These are phyloP conservation scores for Dimargaris cristalligena DNA, from an alignment of 192 early-diverging fungal species.

Conservation along the genomic window DNA sequence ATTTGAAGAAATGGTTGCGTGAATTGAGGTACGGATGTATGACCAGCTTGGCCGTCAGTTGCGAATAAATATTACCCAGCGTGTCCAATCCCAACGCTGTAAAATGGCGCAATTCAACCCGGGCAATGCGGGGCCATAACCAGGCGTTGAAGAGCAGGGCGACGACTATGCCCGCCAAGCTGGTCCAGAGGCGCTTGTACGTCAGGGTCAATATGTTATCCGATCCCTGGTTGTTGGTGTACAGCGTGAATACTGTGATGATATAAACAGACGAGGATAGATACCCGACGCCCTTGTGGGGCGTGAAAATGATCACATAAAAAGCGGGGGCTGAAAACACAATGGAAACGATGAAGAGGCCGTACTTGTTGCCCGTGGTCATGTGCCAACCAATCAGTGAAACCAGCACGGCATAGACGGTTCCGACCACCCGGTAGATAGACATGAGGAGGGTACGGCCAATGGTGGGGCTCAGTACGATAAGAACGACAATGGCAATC, in stretches of 20 bases:
- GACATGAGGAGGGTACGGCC: slow-evolving; percentile 1
- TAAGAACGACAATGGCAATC: neutral
- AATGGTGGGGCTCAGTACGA: slow-evolving; percentile 5
- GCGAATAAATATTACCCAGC: neutral
- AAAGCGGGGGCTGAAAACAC: neutral
- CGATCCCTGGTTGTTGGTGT: neutral
- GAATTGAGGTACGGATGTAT: neutral
- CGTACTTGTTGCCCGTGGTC: neutral
- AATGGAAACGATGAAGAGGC: neutral
- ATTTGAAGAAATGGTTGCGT: slow-evolving; percentile 3
- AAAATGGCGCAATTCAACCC: neutral
- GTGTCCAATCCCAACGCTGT: neutral
- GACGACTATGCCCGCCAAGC: neutral
- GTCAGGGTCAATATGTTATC: slow-evolving; percentile 2
- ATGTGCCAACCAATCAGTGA: neutral
- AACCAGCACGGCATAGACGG: neutral
- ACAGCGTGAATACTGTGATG: neutral
- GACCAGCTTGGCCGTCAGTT: neutral
- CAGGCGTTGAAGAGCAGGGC: neutral
- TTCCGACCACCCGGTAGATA: neutral
- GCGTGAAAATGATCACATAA: neutral
- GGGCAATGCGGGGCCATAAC: slow-evolving; percentile 5
- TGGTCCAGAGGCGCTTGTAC: slow-evolving; percentile 4
- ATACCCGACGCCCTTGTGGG: neutral
- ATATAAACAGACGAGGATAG: neutral